phyloP scores from a whole-genome alignment of 2,329 filamentous ascomycete species.

The Epichloe sibirici region DNA sequence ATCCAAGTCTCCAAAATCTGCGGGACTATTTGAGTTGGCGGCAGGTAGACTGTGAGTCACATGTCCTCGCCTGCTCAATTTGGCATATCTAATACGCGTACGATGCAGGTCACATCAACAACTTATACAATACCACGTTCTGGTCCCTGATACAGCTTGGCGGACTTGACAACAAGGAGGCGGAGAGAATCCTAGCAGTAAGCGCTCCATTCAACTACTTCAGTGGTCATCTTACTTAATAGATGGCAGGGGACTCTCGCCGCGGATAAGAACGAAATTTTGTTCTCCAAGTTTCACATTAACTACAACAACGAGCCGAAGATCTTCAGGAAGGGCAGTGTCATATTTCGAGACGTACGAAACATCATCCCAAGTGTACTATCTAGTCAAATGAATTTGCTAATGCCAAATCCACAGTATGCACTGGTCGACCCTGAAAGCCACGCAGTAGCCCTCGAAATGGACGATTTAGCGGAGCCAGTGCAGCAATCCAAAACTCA shows the following conservation, averaged over 20 bases:
- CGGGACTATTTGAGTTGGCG: slow-evolving; percentile 95
- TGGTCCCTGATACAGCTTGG: slow-evolving; percentile 78
- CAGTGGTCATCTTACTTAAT: slow-evolving; percentile 9
- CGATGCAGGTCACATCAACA: slow-evolving; percentile 81
- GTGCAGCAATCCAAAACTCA: slow-evolving; percentile 62
- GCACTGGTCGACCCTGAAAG: slow-evolving; percentile 51
- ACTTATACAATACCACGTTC: slow-evolving; percentile 95
- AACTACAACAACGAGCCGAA: slow-evolving; percentile 97
- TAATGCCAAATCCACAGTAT: slow-evolving; percentile 40
- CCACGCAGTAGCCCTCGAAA: slow-evolving; percentile 32
- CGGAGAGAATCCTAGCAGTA: slow-evolving; percentile 69
- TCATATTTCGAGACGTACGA: slow-evolving; percentile 69
- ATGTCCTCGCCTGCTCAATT: background rate
- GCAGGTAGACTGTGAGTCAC: slow-evolving; percentile 74
- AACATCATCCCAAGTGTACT: background rate
- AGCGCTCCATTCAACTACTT: background rate
- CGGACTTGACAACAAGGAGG: slow-evolving; percentile 62
- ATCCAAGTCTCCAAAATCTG: slow-evolving; percentile 70
- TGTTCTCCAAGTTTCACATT: slow-evolving; percentile 78
- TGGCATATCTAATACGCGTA: slow-evolving; percentile 13
- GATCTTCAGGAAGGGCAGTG: slow-evolving; percentile 86
- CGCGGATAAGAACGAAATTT: slow-evolving; percentile 87
- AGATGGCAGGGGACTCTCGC: slow-evolving; percentile 60
- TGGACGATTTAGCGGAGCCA: slow-evolving; percentile 39
- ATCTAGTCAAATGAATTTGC: background rate